A percentile compares a stretch with the other conserved stretches of the same genome.
phyloP scores from a whole-genome alignment of 805 yeast genomes.

The Candida tibetensis region DNA sequence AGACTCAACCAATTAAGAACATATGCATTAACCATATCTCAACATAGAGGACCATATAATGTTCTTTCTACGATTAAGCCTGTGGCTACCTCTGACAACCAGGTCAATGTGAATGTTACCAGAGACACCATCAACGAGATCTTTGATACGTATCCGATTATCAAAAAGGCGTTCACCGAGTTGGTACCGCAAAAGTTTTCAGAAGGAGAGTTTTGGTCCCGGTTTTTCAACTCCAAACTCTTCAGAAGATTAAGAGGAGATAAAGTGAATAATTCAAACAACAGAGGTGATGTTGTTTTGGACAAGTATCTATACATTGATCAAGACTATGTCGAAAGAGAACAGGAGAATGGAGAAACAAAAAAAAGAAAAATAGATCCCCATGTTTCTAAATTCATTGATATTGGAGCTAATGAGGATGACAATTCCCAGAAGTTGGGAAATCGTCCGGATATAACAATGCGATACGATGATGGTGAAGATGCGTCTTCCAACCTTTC shows the following conservation, averaged over 20 bases:
- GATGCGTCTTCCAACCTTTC: constrained; percentile 7
- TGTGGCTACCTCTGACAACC: constrained; percentile 87
- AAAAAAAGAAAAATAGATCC: constrained; percentile 19
- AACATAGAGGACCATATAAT: constrained; percentile 89
- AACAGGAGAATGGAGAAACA: constrained; percentile 37
- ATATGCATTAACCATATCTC: constrained; percentile 78
- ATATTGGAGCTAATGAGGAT: constrained; percentile 74
- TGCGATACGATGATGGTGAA: constrained; percentile 57
- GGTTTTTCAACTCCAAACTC: constrained; percentile 87
- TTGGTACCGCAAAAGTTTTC: constrained; percentile 76
- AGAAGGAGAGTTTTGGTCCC: constrained; percentile 94
- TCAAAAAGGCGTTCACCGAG: constrained; percentile 83
- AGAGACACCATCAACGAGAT: constrained; percentile 87
- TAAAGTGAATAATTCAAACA: constrained; percentile 61
- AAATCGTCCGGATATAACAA: constrained; percentile 83
- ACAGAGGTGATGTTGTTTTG: constrained; percentile 78
- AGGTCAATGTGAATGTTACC: constrained; percentile 89
- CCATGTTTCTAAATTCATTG: constrained; percentile 67
- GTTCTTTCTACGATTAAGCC: constrained; percentile 93
- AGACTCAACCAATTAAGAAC: constrained; percentile 78
- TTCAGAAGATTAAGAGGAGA: constrained; percentile 90
- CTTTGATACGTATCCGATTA: constrained; percentile 89
- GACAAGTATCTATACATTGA: constrained; percentile 80
- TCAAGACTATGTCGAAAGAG: constrained; percentile 48
- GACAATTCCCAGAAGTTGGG: constrained; percentile 78